Base-by-base conservation (phyloP, 2,329 filamentous ascomycete genomes). In the Blumeria hordei region DNA sequence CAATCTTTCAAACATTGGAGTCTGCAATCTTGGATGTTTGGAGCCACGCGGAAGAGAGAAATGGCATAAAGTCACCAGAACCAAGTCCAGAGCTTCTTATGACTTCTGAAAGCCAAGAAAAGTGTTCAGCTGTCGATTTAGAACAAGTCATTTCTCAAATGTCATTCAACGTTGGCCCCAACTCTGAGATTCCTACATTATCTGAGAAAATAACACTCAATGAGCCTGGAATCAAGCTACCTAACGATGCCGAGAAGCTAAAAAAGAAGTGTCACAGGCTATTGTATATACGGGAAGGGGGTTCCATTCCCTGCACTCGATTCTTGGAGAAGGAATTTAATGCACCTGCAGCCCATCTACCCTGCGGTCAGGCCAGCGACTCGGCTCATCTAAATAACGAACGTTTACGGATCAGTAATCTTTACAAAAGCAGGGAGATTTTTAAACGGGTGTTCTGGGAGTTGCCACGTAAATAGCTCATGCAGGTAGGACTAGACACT, bases 371-470 rank as follows among this genome's bases (percentile, higher is more conserved):
- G 68, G 88, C 90, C 11, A 95, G 86, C 62, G 92, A 98, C 64
- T 81, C 82, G 54, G 92, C 90, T 16, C 92, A 98, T 75, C 69
- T 98, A 68, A 86, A 94, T 64, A 96, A 98, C 63, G 92, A 98
- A 73, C 72, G 92, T n/a, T 71, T 98, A 67, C 74, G 92, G 54
- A 71, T 98, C 55, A 70, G 85, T 61, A 98, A 98, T 68, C 65
- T 98, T 62, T 78, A 88, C 58, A 95, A 94, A 70, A 92, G 87
- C 59, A 78, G 88, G 59, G 87, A 92, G 67, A 94, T 98, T 57
- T 92, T 98, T 62, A 81, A 80, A 58, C 77, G 78, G 64, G 86
- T 96, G 6, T 98, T 98, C 54, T 62, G 61, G 51, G 63, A 66
- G 54, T 59, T 67, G 32, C 64, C 64, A 3, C 61, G 61, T 44